These are phyloP conservation scores for Psilocybe cyanescens DNA, from an alignment of 768 basidiomycete genomes.

Conservation along the genomic window DNA sequence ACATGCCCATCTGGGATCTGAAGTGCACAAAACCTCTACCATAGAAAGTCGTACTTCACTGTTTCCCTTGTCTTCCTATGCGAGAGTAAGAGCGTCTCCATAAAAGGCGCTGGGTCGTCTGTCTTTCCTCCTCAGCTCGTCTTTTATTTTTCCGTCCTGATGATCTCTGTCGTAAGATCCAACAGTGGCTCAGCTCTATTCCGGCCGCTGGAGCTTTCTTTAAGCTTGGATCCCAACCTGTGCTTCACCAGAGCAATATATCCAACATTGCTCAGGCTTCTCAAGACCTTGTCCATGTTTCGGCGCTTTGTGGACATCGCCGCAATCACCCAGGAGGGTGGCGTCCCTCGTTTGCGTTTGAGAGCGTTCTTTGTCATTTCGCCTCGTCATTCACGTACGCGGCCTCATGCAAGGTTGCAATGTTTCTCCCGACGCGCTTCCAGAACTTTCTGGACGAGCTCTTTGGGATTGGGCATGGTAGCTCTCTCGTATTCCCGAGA, in stretches of 20 bases:
- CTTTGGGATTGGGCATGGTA: conserved; percentile 44
- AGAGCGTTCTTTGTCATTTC: conserved; percentile 57
- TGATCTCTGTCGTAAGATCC: conserved; percentile 24
- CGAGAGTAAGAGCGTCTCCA: background rate
- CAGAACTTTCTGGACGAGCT: conserved; percentile 51
- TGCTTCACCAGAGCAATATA: conserved; percentile 72
- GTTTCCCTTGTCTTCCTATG: too few relatives aligned
- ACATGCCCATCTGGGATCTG: too few relatives aligned
- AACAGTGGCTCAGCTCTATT: conserved; percentile 32
- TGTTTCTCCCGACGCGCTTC: conserved; percentile 64
- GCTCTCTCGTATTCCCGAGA: conserved; percentile 45
- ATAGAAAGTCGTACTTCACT: background rate
- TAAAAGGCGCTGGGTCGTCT: background rate
- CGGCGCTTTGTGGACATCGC: conserved; percentile 54
- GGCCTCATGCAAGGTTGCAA: conserved; percentile 66
- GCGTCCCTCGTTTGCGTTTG: conserved; percentile 51
- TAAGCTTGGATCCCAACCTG: conserved; percentile 53
- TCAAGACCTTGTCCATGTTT: conserved; percentile 51
- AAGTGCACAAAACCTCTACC: too few relatives aligned
- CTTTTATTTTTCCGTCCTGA: conserved; percentile 33
- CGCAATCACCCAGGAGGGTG: conserved; percentile 59
- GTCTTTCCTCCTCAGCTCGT: conserved; percentile 18
- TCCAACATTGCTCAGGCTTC: conserved; percentile 66
- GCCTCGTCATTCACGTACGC: conserved; percentile 63
- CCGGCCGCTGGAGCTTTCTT: conserved; percentile 40